Base-by-base conservation (phyloP, 495 filamentous ascomycete species). In the Penicillium robsamsonii region DNA sequence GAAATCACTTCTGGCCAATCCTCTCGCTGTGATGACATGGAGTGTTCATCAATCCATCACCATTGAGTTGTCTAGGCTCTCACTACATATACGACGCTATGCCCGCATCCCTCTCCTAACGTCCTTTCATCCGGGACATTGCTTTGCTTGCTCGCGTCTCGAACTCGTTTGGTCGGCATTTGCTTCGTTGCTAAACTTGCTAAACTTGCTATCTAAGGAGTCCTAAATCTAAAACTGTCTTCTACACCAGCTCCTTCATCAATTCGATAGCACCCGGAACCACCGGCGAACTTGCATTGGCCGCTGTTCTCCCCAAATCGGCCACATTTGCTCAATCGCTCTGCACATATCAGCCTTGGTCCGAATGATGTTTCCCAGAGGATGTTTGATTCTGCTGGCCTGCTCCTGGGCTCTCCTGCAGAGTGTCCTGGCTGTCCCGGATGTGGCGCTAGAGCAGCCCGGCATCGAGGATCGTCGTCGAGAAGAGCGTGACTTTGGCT, bases 11-110 rank as follows among this genome's bases (percentile, higher is more conserved):
- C 43, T 46, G 30, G 46, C 58, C 38, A 52, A 57, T 50, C 22
- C n/a, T 41, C 20, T 41, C 29, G 10, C 25, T n/a, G 49, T 46
- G 49, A 69, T 67, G 64, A 63, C 64, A 69, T 69, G 55, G 57
- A 62, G 42, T 29, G 38, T 46, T 53, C 59, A 67, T 69, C 56
- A 63, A 37, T 37, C 25, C 52, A 54, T 60, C 49, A 57, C 35
- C 37, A 22, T 31, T 41, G 22, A 30, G 35, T 13, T 44, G 30
- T 46, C 13, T 27, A 17, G 33, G n/a, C n/a, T 57, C n/a, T 50
- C 63, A 45, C 56, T 69, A 64, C 58, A 66, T 62, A 59, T 59
- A 60, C 45, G 44, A 46, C 51, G 50, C 48, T 29, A 51, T 57
- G 33, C 30, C 41, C 49, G 44, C 37, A 4, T 18, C 22, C 50